These are phyloP conservation scores for Endothia cerciana DNA, from an alignment of 2,329 filamentous ascomycete genomes.

Conservation along the genomic window DNA sequence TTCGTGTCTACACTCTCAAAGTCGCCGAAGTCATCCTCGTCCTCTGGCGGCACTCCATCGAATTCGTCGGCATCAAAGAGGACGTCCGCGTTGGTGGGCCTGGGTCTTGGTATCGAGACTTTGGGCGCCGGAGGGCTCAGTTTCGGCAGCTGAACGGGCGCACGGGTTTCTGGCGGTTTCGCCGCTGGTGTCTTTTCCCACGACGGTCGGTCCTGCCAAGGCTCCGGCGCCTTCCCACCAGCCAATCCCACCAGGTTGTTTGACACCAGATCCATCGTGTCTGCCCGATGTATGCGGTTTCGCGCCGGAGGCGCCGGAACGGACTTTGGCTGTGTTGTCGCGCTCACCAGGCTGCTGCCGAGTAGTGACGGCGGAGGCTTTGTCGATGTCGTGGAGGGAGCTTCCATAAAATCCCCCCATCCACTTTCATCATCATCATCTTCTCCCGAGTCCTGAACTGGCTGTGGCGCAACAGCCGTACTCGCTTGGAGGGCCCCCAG, in stretches of 20 bases:
- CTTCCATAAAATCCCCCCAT: slow-evolving; percentile 71
- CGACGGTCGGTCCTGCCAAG: slow-evolving; percentile 30
- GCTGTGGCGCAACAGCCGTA: slow-evolving; percentile 14
- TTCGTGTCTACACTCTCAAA: slow-evolving; percentile 53
- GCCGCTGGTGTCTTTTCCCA: slow-evolving; percentile 25
- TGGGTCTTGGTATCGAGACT: slow-evolving; percentile 28
- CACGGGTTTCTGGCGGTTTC: slow-evolving; percentile 16
- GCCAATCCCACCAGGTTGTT: slow-evolving; percentile 54
- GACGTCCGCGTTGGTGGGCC: slow-evolving; percentile 53
- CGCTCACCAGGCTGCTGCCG: slow-evolving; percentile 1
- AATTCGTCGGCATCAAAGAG: slow-evolving; percentile 69
- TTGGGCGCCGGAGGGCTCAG: not conserved
- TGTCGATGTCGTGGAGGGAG: slow-evolving; percentile 40
- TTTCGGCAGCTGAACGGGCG: slow-evolving; percentile 9
- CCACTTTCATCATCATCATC: slow-evolving; percentile 67
- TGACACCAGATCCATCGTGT: slow-evolving; percentile 57
- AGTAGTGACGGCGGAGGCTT: slow-evolving; percentile 25
- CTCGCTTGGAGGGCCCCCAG: slow-evolving; percentile 26
- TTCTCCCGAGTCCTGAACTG: slow-evolving; percentile 30
- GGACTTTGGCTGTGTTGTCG: slow-evolving; percentile 20
- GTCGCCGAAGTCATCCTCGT: slow-evolving; percentile 62
- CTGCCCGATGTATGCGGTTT: slow-evolving; percentile 47
- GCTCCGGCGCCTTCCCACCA: slow-evolving; percentile 26
- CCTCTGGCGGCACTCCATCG: slow-evolving; percentile 39
- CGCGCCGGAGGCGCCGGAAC: slow-evolving; percentile 15